Percentiles rank a stretch among this genome's conserved stretches.
These are phyloP conservation scores for Penicillium freii DNA, from an alignment of 2,329 filamentous ascomycete genomes.

Conservation along the genomic window DNA sequence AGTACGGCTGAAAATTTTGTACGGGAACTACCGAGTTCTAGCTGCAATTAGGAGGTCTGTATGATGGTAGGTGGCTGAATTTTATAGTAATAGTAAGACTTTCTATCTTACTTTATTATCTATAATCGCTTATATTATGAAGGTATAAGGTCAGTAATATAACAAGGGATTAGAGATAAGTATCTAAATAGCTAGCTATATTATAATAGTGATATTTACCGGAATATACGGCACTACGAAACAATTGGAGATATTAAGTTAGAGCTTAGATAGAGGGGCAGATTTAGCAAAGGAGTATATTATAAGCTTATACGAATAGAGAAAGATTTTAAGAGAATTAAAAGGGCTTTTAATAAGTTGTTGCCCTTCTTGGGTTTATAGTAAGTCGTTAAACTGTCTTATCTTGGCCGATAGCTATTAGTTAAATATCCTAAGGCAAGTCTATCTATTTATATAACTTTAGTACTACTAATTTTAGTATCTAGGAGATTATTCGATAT, in stretches of 20 bases:
- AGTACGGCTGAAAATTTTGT: neutral
- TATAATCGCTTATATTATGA: too few relatives aligned
- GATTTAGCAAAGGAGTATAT: conserved; percentile 1
- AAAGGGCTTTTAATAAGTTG: conserved; percentile 1
- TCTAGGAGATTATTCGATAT: neutral
- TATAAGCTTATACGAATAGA: conserved; percentile 2
- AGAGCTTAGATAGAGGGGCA: conserved; percentile 6
- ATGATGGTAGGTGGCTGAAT: conserved; percentile 4
- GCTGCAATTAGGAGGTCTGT: conserved; percentile 1
- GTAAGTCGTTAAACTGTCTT: conserved; percentile 2
- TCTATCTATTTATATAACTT: neutral
- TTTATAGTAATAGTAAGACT: conserved; percentile 6
- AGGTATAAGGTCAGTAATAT: neutral
- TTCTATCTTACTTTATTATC: too few relatives aligned
- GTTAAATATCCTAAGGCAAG: conserved; percentile 2
- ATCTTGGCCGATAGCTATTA: conserved; percentile 7
- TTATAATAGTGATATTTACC: conserved; percentile 8
- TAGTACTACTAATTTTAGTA: neutral
- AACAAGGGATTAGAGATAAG: neutral
- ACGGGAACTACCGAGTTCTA: conserved; percentile 1
- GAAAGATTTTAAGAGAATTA: conserved; percentile 6
- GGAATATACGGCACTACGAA: conserved; percentile 2
- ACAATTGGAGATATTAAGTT: neutral
- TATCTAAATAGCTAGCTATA: conserved; percentile 4
- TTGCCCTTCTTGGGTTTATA: conserved; percentile 5